phyloP scores from a whole-genome alignment of 2,329 filamentous ascomycete genomes.

The Macrophomina tecta region DNA sequence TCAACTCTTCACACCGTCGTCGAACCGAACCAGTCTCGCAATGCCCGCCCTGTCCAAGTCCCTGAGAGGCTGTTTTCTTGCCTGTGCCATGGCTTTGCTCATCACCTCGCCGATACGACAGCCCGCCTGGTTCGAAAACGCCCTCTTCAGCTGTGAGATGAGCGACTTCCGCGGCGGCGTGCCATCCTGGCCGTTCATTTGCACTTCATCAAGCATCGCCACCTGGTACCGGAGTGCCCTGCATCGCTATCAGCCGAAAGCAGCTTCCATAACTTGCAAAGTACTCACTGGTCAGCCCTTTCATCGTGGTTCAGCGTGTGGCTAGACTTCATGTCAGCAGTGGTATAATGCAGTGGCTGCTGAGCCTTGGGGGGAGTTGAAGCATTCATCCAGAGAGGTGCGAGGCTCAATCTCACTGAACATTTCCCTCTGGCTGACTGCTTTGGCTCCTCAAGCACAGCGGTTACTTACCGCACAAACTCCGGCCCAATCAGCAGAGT shows the following conservation, averaged over 20 bases:
- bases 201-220: conserved; percentile 9
- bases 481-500: conserved; percentile 12
- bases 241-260: not conserved
- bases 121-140: not conserved
- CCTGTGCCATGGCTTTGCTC: conserved; percentile 3
- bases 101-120: conserved; percentile 10
- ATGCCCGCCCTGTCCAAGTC: not conserved
- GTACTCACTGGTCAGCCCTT: conserved; percentile 15
- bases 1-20: not conserved
- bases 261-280: not conserved
- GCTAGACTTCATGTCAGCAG: not conserved
- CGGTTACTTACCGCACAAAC: conserved; percentile 8
- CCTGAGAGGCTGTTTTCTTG: not conserved
- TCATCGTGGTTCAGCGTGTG: conserved; percentile 18
- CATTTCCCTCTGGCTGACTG: too few relatives aligned
- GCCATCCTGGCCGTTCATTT: conserved; percentile 9
- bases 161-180: conserved; percentile 22
- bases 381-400: too few relatives aligned
- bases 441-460: too few relatives aligned
- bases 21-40: conserved; percentile 2
- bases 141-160: conserved; percentile 19
- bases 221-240: not conserved
- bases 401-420: too few relatives aligned
- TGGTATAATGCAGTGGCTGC: too few relatives aligned
- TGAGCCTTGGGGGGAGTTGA: too few relatives aligned